Conservation (phyloP, 352 stramenopile genomes). For the Elongisporangium senticosum region DNA sequence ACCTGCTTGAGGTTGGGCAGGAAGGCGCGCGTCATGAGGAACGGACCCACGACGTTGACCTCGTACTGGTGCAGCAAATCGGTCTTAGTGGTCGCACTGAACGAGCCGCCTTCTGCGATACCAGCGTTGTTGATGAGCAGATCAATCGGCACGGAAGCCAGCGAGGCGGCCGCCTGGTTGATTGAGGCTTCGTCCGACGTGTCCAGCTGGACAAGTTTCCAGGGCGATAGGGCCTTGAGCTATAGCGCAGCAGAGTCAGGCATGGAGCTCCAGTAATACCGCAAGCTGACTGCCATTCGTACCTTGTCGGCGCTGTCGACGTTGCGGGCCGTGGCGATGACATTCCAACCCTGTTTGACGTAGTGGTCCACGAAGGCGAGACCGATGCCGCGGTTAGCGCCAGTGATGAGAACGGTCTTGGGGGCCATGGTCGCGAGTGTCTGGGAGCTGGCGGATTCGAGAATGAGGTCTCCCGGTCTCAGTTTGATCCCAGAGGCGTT, state of each 20-base stretch:
- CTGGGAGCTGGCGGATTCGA: too few relatives aligned
- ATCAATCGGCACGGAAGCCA: conserved; percentile 29
- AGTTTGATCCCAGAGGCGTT: too few relatives aligned
- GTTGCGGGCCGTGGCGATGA: conserved; percentile 25
- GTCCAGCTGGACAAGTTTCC: conserved; percentile 29
- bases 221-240: conserved; percentile 11
- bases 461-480: too few relatives aligned
- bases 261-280: too few relatives aligned
- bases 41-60: conserved; percentile 41
- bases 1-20: conserved; percentile 22
- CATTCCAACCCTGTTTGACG: conserved; percentile 28
- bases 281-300: not conserved
- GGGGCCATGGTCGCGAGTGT: conserved; percentile 21
- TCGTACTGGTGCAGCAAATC: conserved; percentile 37
- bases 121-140: conserved; percentile 57
- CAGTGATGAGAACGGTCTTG: conserved; percentile 7
- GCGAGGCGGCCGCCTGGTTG: conserved; percentile 11
- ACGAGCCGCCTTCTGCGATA: conserved; percentile 8
- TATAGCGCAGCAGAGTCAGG: not conserved
- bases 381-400: conserved; percentile 22
- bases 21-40: conserved; percentile 34
- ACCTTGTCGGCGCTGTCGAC: too few relatives aligned
- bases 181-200: conserved; percentile 29
- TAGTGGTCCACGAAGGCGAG: conserved; percentile 34
- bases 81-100: conserved; percentile 18